Evolutionary conservation across 225 moss, liverwort and hornwort genomes (phyloP), one percentile per base, ranked within the genome.

Genomic region (Sphagnum tenellum): DNA sequence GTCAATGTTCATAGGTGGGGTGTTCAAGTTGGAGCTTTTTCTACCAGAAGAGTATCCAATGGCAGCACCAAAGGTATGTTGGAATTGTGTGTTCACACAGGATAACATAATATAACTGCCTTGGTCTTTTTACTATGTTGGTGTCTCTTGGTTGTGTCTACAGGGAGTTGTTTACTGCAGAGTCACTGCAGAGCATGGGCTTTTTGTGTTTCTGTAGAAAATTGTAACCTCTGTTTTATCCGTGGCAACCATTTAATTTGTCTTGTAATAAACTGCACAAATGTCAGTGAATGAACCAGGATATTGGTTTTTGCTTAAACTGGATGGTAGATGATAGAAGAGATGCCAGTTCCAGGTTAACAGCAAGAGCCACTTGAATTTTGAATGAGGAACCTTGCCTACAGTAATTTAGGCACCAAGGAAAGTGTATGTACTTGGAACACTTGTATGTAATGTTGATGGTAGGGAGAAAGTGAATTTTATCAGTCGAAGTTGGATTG

Each of bases 21-120:
- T 94, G 12, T 94, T 94, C 74, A 94, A 91, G 81, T 80, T 94
- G 76, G 94, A 94, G 70, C 79, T 94, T 9, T 94, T 94, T 67
- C 73, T 94, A 68, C 94, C 94, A 0, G 94, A 94, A 73, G 94
- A 94, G 72, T 94, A 94, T 62, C 94, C 91, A 8, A 94, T 94
- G 94, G 89, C 94, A 75, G 94, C 94, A 66, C 94, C 94, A 5
- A 94, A 94, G 91, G 91, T 89, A 66, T 55, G 11, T 9, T 8
- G 9, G 44, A 8, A n/a, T 13, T 13, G 44, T 8, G 44, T 13
- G 8, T 13, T 13, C 7, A 7, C 44, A 58, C 13, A 58, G 14
- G 14, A 7, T 44, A 10, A 44, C 14, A 58, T 58, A 58, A 44
- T 58, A n/a, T 12, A 29, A 58, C 29, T 1, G 54, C 8, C n/a